A percentile compares a stretch with the other conserved stretches of the same genome.
Conservation (phyloP, 1,139 yeast species). For the Hemisphaericaspora xylofermentans region DNA sequence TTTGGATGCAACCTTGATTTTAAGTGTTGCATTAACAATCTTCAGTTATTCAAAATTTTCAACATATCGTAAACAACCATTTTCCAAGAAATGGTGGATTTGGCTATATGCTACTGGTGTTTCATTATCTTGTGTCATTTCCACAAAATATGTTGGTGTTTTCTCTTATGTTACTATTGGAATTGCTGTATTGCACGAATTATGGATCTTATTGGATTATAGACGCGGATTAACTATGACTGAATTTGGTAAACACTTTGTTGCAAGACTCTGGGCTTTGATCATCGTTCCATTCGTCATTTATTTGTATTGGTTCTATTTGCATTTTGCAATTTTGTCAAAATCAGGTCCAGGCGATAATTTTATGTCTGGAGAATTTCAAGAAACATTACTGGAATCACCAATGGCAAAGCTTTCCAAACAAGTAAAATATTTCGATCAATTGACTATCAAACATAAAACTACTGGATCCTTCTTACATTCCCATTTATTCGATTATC, state of each 20-base stretch:
- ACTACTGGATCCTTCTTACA: conserved; percentile 76
- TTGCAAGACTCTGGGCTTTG: conserved; percentile 71
- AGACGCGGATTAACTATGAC: conserved; percentile 64
- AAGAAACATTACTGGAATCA: conserved; percentile 85
- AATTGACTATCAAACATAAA: conserved; percentile 72
- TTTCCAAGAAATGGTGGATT: conserved; percentile 73
- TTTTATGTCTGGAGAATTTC: conserved; percentile 92
- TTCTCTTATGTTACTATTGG: conserved; percentile 89
- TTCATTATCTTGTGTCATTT: conserved; percentile 82
- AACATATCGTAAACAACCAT: conserved; percentile 67
- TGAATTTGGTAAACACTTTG: conserved; percentile 64
- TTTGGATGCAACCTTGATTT: conserved; percentile 83
- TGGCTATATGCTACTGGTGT: conserved; percentile 87
- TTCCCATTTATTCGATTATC: conserved; percentile 74
- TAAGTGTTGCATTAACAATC: conserved; percentile 78
- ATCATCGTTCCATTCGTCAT: conserved; percentile 78
- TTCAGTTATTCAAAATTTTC: conserved; percentile 78
- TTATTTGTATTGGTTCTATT: conserved; percentile 89
- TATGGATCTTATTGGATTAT: conserved; percentile 82
- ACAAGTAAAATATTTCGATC: conserved; percentile 72
- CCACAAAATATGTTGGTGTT: conserved; percentile 94
- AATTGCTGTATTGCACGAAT: conserved; percentile 75
- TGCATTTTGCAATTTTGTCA: conserved; percentile 78
- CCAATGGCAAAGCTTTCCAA: conserved; percentile 71
- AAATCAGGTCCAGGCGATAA: conserved; percentile 95